Evolutionary conservation across 2,329 filamentous ascomycete genomes (phyloP).

Genomic region (Sporothrix pallida): DNA sequence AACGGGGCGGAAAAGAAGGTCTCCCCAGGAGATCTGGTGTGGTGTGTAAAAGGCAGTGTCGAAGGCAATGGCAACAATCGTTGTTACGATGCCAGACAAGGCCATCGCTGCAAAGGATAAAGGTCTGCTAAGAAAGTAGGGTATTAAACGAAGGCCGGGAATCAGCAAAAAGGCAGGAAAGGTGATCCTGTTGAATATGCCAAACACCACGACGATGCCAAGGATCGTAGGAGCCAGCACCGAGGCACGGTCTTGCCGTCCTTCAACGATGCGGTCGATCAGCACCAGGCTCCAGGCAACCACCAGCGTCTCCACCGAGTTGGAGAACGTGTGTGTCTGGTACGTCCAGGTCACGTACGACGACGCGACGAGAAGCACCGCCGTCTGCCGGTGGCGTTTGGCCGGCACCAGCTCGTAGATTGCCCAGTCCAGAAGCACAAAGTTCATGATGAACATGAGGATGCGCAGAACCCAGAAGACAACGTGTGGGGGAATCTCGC

Average conservation of each 20-base stretch:
- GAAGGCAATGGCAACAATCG: constrained; percentile 73
- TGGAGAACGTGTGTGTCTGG: constrained; percentile 97
- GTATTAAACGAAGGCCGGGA: constrained; percentile 80
- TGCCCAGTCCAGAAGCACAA: constrained; percentile 97
- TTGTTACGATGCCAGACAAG: constrained; percentile 69
- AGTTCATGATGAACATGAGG: constrained; percentile 93
- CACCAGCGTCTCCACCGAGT: constrained; percentile 91
- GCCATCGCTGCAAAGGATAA: constrained; percentile 67
- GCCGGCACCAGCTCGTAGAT: constrained; percentile 87
- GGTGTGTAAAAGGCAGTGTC: constrained; percentile 84
- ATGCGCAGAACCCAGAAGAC: constrained; percentile 89
- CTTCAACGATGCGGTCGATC: constrained; percentile 81
- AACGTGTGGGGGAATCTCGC: constrained; percentile 77
- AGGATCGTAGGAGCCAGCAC: constrained; percentile 77
- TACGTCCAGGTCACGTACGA: constrained; percentile 99
- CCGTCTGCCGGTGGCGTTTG: constrained; percentile 71
- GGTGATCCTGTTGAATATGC: constrained; percentile 94
- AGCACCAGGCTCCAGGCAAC: constrained; percentile 93
- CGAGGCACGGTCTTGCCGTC: constrained; percentile 77
- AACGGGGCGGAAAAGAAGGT: constrained; percentile 68
- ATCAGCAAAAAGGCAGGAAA: constrained; percentile 92
- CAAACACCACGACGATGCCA: constrained; percentile 80
- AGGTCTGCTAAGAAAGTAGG: constrained; percentile 76
- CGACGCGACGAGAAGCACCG: constrained; percentile 85
- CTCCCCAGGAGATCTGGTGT: constrained; percentile 67